phyloP scores from a whole-genome alignment of 2,329 filamentous ascomycete species.

The Xylariales sp. region DNA sequence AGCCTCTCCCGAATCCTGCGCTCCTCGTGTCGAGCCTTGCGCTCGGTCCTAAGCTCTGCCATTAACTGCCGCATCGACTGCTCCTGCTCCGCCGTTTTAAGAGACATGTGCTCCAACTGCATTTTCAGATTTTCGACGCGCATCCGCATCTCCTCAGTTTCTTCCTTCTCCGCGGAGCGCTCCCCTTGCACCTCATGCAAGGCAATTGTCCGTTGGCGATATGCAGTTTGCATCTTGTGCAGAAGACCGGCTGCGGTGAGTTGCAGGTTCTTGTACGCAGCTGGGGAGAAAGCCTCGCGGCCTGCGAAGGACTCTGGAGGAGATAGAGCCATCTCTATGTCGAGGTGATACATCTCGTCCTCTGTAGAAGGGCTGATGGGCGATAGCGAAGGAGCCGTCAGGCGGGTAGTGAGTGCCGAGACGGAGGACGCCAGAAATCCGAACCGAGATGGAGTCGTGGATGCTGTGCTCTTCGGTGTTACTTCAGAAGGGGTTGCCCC shows the following conservation, averaged over 20 bases:
- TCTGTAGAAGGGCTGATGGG: conserved; percentile 22
- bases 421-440: conserved; percentile 42
- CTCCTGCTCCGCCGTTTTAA: conserved; percentile 50
- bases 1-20: conserved; percentile 24
- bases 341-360: conserved; percentile 52
- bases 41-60: conserved; percentile 48
- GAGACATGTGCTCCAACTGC: conserved; percentile 57
- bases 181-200: conserved; percentile 49
- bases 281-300: conserved; percentile 51
- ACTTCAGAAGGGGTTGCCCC: conserved; percentile 19
- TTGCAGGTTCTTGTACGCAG: conserved; percentile 58
- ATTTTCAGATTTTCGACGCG: conserved; percentile 50
- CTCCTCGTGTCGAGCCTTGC: conserved; percentile 37
- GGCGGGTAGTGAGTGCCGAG: conserved; percentile 37
- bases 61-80: conserved; percentile 43
- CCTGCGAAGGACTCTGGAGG: conserved; percentile 37
- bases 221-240: conserved; percentile 53
- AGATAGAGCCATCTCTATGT: conserved; percentile 52
- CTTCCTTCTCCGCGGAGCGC: conserved; percentile 48
- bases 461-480: conserved; percentile 26
- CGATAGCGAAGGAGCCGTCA: conserved; percentile 22
- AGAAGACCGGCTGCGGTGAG: conserved; percentile 52
- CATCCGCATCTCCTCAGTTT: conserved; percentile 51
- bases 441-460: conserved; percentile 32
- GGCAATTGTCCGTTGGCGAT: conserved; percentile 47